Evolutionary conservation across 2,329 filamentous ascomycete genomes (phyloP), one percentile per base, ranked within the genome.

Genomic region (Sclerotinia glacialis): DNA sequence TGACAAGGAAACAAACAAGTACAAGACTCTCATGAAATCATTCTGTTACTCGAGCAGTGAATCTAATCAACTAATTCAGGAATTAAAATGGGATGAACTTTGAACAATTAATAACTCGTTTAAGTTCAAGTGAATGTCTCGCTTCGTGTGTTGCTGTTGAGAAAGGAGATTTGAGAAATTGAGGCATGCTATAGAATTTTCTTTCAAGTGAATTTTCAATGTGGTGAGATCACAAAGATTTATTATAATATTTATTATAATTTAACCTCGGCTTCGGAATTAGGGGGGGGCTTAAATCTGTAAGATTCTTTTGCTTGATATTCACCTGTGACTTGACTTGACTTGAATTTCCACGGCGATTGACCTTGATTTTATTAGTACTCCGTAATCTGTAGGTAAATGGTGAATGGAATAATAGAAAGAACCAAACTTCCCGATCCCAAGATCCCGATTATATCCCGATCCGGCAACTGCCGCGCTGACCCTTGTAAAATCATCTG

Each of bases 381-480:
- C n/a, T n/a, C n/a, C n/a, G n/a, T n/a, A n/a, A 23, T 1, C 7
- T 8, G 11, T 21, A 34, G 1, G 14, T 28, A 8, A n/a, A 14
- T n/a, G 54, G 40, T n/a, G 23, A 31, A 31, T 46, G 1, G 18
- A 12, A 31, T 28, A 18, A n/a, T n/a, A n/a, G n/a, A n/a, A n/a
- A n/a, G n/a, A n/a, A n/a, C n/a, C n/a, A n/a, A 23, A 44, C 14
- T 21, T 28, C 6, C 0, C 7, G 16, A 18, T 3, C 6, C 8
- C n/a, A 6, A 26, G 31, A 8, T 37, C 6, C 40, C 40, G 23
- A 59, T n/a, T 16, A 16, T 46, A 11, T 59, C n/a, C 40, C 54
- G 54, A 21, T 54, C 52, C 52, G 31, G 54, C 21, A 44, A 23
- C 40, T 44, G 54, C 54, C 54, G 44, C 54, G 54, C 23, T 7